These are phyloP conservation scores for Globisporangium parvum DNA, from an alignment of 352 stramenopile genomes.

Conservation along the genomic window DNA sequence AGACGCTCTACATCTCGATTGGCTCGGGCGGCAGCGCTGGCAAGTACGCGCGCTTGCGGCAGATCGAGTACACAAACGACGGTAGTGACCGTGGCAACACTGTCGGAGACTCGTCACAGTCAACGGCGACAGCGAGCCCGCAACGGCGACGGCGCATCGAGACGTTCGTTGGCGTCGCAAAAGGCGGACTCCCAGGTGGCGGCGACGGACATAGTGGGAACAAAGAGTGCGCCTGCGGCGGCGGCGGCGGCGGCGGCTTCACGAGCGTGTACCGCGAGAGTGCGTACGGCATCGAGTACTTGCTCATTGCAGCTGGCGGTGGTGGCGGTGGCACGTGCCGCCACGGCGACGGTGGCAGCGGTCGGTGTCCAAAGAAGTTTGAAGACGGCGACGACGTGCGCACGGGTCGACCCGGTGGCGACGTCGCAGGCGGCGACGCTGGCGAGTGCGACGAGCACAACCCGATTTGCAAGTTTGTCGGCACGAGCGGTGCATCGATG, in stretches of 20 bases:
- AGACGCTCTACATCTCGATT: constrained; percentile 59
- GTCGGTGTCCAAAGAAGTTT: constrained; percentile 15
- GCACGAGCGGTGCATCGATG: constrained; percentile 36
- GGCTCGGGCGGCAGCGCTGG: constrained; percentile 40
- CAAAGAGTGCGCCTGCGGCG: constrained; percentile 60
- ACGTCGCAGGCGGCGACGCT: constrained; percentile 30
- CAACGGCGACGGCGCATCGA: constrained; percentile 25
- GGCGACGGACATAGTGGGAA: constrained; percentile 59
- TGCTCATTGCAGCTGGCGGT: constrained; percentile 57
- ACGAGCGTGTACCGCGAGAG: constrained; percentile 64
- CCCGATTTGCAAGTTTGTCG: constrained; percentile 55
- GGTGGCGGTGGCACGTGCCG: constrained; percentile 68
- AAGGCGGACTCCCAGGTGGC: constrained; percentile 44
- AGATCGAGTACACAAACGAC: constrained; percentile 20
- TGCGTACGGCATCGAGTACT: constrained; percentile 58
- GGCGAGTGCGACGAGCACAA: constrained; percentile 56
- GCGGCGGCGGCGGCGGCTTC: constrained; percentile 58
- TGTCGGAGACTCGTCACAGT: neutral
- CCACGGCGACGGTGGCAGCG: constrained; percentile 38
- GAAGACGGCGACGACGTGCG: constrained; percentile 41
- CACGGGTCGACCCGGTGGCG: constrained; percentile 39
- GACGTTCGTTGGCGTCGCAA: constrained; percentile 36
- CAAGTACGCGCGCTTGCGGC: constrained; percentile 35
- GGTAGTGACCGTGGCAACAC: constrained; percentile 12
- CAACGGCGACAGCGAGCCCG: constrained; percentile 1